phyloP scores from a whole-genome alignment of 495 filamentous ascomycete genomes.

The Penicillium crystallinum region DNA sequence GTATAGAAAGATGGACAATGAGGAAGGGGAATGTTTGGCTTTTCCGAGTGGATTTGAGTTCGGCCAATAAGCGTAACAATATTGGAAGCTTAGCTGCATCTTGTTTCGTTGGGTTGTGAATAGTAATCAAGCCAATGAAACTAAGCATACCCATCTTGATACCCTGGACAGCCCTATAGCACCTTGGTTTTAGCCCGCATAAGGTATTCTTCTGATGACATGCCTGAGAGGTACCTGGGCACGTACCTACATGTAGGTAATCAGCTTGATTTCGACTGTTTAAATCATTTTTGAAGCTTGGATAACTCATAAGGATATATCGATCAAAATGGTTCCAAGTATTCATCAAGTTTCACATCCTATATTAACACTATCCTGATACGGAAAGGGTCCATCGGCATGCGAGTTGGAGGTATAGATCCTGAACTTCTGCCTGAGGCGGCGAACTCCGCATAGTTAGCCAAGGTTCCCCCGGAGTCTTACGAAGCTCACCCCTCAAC shows the following conservation, averaged over 20 bases:
- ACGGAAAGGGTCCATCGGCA: background rate
- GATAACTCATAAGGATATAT: too few relatives aligned
- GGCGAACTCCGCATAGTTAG: background rate
- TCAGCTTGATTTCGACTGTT: too few relatives aligned
- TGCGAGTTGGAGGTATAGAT: background rate
- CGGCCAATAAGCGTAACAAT: background rate
- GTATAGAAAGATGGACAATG: background rate
- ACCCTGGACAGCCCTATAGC: too few relatives aligned
- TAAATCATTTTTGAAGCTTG: too few relatives aligned
- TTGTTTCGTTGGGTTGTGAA: too few relatives aligned
- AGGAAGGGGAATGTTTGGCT: background rate
- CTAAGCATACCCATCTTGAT: too few relatives aligned
- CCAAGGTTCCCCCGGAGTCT: constrained; percentile 2
- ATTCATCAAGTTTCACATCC: background rate
- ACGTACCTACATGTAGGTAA: too few relatives aligned
- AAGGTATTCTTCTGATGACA: background rate
- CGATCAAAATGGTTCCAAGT: background rate
- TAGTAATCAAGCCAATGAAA: too few relatives aligned
- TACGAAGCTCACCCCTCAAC: constrained; percentile 7
- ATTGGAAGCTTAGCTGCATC: background rate
- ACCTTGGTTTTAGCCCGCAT: background rate
- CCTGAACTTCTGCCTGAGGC: constrained; percentile 7
- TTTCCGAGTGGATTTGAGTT: background rate
- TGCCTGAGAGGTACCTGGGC: background rate
- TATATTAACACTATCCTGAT: background rate